These are phyloP conservation scores for Rutidosis leptorrhynchoides DNA, from an alignment of 129 eudicot genomes.

Conservation along the genomic window DNA sequence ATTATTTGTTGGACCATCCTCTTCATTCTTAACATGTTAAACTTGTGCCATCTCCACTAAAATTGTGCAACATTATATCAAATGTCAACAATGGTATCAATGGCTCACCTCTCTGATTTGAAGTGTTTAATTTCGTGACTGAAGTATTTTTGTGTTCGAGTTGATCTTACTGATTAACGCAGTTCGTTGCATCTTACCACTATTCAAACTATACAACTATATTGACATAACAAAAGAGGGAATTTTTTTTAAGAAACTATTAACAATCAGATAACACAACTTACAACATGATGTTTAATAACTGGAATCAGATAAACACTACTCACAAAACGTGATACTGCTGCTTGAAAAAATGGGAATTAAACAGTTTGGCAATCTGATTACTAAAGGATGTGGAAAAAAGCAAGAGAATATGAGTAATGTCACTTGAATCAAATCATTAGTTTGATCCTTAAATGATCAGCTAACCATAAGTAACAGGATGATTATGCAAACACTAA, in stretches of 20 bases:
- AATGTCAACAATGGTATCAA: conserved; percentile 78
- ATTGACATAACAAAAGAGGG: neutral
- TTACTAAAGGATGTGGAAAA: too few species aligned
- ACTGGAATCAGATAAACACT: neutral
- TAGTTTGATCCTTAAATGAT: conserved; percentile 1
- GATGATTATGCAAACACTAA: neutral
- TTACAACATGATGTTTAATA: neutral
- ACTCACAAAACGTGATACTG: neutral
- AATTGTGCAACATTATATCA: conserved; percentile 53
- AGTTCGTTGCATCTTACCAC: conserved; percentile 3
- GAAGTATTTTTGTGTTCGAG: conserved; percentile 17
- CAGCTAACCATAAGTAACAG: conserved; percentile 3
- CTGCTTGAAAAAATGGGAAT: too few species aligned
- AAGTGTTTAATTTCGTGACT: conserved; percentile 24
- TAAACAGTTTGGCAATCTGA: too few species aligned
- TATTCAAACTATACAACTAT: conserved; percentile 16
- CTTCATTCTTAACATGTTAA: conserved; percentile 86
- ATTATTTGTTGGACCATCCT: conserved; percentile 75
- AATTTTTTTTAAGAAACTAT: neutral
- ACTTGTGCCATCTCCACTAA: conserved; percentile 70
- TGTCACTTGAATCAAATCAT: neutral
- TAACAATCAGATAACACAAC: neutral
- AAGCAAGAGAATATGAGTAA: too few species aligned
- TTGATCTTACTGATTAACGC: conserved; percentile 7
- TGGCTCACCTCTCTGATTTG: conserved; percentile 55